Conservation (phyloP, 2,329 filamentous ascomycete genomes). For the Ascochyta koolunga region DNA sequence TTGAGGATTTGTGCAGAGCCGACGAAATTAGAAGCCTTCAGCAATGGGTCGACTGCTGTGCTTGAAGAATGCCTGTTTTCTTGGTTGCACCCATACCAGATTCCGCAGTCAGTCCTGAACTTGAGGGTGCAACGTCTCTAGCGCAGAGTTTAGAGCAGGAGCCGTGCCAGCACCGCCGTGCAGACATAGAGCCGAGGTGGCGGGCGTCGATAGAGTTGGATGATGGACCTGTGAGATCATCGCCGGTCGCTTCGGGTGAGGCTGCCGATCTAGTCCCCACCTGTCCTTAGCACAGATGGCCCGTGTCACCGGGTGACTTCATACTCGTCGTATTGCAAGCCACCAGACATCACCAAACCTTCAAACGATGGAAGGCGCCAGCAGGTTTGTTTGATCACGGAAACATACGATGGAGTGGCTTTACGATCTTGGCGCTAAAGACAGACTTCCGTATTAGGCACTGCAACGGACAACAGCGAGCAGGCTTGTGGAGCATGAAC, state of each 20-base stretch:
- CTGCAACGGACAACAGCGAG: too few relatives aligned
- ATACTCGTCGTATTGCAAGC: conserved; percentile 5
- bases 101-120: not conserved
- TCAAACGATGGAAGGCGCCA: not conserved
- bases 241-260: conserved; percentile 1
- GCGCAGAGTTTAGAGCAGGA: not conserved
- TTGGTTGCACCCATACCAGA: not conserved
- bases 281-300: not conserved
- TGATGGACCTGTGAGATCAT: conserved; percentile 2
- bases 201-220: not conserved
- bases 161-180: not conserved
- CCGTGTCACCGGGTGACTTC: conserved; percentile 3
- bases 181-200: not conserved
- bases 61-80: not conserved
- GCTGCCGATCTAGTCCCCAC: conserved; percentile 3
- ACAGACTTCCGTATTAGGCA: not conserved
- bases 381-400: not conserved
- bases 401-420: not conserved
- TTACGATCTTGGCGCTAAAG: not conserved
- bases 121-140: not conserved
- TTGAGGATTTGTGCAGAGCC: too few relatives aligned
- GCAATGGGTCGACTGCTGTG: not conserved
- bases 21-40: not conserved
- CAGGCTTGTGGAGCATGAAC: not conserved
- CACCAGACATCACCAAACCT: not conserved